A percentile compares a stretch with the other conserved stretches of the same genome.
phyloP scores from a whole-genome alignment of 768 basidiomycete species.

The Lyophyllum atratum region DNA sequence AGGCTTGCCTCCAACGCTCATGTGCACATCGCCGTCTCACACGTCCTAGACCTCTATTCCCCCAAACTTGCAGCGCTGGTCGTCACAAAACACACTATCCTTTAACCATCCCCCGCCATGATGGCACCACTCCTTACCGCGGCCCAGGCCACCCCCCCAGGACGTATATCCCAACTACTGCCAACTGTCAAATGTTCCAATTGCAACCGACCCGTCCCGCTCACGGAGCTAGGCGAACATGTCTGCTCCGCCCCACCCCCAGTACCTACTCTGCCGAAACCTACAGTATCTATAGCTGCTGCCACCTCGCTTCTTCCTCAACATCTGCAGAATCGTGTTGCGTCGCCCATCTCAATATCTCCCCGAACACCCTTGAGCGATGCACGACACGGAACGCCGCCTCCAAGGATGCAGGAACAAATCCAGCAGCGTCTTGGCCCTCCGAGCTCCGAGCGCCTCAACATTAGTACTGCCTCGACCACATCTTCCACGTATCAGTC shows the following conservation, averaged over 20 bases:
- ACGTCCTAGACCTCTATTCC: constrained; percentile 1
- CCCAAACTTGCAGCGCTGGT: constrained; percentile 27
- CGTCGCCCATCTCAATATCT: constrained; percentile 17
- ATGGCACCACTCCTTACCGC: constrained; percentile 34
- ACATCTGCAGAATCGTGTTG: constrained; percentile 49
- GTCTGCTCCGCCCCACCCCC: constrained; percentile 60
- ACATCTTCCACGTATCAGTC: constrained; percentile 28
- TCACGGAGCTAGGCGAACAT: constrained; percentile 77
- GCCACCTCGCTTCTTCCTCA: constrained; percentile 49
- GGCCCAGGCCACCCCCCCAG: constrained; percentile 28
- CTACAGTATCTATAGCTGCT: constrained; percentile 39
- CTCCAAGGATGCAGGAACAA: constrained; percentile 5
- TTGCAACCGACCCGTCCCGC: constrained; percentile 69
- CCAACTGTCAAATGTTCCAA: constrained; percentile 86
- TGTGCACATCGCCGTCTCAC: background rate
- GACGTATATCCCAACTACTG: constrained; percentile 71
- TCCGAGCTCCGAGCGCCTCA: constrained; percentile 28
- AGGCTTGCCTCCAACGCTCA: background rate
- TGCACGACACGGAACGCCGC: constrained; percentile 2
- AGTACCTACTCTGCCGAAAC: constrained; percentile 40
- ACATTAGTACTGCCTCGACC: constrained; percentile 31
- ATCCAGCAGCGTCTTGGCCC: constrained; percentile 26
- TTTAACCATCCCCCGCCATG: constrained; percentile 14
- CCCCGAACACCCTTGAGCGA: constrained; percentile 14
- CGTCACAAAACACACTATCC: constrained; percentile 23